These are phyloP conservation scores for Globisporangium heterothallicum DNA, from an alignment of 352 stramenopile species.

Conservation along the genomic window DNA sequence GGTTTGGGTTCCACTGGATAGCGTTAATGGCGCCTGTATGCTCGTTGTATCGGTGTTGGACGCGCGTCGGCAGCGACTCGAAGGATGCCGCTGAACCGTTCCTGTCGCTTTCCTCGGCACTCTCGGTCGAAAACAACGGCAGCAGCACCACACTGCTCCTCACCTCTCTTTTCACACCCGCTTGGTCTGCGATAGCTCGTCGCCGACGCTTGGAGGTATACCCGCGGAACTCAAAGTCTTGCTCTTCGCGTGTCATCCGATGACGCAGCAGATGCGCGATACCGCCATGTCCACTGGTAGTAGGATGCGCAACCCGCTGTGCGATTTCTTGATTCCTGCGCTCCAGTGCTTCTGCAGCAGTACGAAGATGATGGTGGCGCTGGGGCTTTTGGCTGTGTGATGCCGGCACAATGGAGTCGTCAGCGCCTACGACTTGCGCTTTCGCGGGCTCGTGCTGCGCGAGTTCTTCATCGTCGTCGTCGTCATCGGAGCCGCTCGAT, in stretches of 20 bases:
- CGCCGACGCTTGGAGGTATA: slow-evolving; percentile 26
- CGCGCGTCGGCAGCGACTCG: background rate
- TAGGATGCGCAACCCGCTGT: background rate
- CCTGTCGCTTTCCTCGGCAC: background rate
- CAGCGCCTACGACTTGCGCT: background rate
- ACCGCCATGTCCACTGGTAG: background rate
- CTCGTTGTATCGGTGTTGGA: slow-evolving; percentile 11
- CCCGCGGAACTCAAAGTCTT: slow-evolving; percentile 23
- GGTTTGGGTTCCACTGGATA: slow-evolving; percentile 38
- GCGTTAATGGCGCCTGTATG: slow-evolving; percentile 28
- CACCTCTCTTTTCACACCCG: background rate
- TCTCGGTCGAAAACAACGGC: slow-evolving; percentile 2
- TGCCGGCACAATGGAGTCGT: background rate
- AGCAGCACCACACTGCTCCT: background rate
- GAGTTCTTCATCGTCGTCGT: background rate
- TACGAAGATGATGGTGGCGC: background rate
- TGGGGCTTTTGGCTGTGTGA: no score
- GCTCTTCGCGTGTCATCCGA: slow-evolving; percentile 15
- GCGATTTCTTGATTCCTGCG: slow-evolving; percentile 1
- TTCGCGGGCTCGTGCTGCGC: background rate
- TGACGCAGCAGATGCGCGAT: background rate
- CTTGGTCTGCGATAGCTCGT: background rate
- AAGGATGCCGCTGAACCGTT: background rate
- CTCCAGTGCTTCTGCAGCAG: background rate
- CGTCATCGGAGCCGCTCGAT: slow-evolving; percentile 7